These are phyloP conservation scores for Gentiana dahurica DNA, from an alignment of 257 asterid genomes.

Conservation along the genomic window DNA sequence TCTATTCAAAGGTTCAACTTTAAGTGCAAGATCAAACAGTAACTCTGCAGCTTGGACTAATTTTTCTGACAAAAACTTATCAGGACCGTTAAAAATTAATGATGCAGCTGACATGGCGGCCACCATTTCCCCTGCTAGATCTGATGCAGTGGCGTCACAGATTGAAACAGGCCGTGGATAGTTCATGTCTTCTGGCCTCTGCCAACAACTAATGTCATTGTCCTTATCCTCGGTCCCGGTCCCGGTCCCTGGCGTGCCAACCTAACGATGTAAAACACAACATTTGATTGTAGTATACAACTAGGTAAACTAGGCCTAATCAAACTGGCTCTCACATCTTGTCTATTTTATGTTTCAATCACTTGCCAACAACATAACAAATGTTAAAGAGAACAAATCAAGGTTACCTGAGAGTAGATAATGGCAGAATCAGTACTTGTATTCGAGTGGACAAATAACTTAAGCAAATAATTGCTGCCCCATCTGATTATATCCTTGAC, in stretches of 20 bases:
- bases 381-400: too few species aligned
- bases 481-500: conserved; percentile 42
- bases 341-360: too few species aligned
- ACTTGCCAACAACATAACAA: too few species aligned
- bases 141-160: conserved; percentile 37
- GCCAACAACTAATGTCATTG: conserved; percentile 47
- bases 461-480: conserved; percentile 55
- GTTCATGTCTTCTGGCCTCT: conserved; percentile 50
- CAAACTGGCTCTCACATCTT: too few species aligned
- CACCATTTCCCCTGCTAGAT: conserved; percentile 51
- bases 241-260: conserved; percentile 21
- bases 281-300: too few species aligned
- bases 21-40: conserved; percentile 21
- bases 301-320: too few species aligned
- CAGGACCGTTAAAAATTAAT: conserved; percentile 21
- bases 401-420: conserved; percentile 42
- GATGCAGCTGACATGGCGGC: conserved; percentile 59
- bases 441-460: conserved; percentile 28
- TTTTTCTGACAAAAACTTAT: conserved; percentile 17
- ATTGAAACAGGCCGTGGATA: conserved; percentile 37
- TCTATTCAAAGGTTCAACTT: conserved; percentile 16
- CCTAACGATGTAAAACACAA: conserved; percentile 18
- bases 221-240: conserved; percentile 1
- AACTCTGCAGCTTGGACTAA: conserved; percentile 29
- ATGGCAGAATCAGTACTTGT: conserved; percentile 15